phyloP scores from a whole-genome alignment of 2,329 filamentous ascomycete species.

The Nigrospora oryzae region DNA sequence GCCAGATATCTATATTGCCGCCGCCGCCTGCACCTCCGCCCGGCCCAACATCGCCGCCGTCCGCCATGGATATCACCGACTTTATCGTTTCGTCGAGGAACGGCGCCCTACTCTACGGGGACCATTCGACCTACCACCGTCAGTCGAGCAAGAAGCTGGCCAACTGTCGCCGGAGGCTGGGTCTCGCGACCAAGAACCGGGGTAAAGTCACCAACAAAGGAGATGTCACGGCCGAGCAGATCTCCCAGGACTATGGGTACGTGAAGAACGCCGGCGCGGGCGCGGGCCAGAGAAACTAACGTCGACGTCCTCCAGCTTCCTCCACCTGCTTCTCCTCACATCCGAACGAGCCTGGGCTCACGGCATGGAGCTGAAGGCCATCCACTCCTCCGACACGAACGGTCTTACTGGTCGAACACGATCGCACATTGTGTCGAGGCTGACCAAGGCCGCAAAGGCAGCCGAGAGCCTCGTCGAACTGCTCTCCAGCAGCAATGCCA shows the following conservation, averaged over 20 bases:
- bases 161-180: constrained; percentile 76
- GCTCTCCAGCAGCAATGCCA: constrained; percentile 53
- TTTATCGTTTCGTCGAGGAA: constrained; percentile 74
- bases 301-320: constrained; percentile 44
- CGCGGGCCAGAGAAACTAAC: too few relatives aligned
- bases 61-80: constrained; percentile 77
- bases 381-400: constrained; percentile 71
- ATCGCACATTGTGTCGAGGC: constrained; percentile 79
- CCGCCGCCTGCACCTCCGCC: too few relatives aligned
- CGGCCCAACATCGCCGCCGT: neutral
- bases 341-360: constrained; percentile 92
- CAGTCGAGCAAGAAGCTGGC: constrained; percentile 75
- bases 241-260: constrained; percentile 70
- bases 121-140: constrained; percentile 77
- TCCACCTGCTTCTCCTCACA: constrained; percentile 71
- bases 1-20: too few relatives aligned
- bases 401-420: constrained; percentile 72
- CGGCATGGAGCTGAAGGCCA: constrained; percentile 87
- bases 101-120: constrained; percentile 76
- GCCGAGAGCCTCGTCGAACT: constrained; percentile 61
- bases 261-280: constrained; percentile 11
- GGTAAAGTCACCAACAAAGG: constrained; percentile 73
- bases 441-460: constrained; percentile 68
- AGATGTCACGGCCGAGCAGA: constrained; percentile 63
- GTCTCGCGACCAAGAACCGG: constrained; percentile 73